Evolutionary conservation across 2,329 filamentous ascomycete species (phyloP).

Genomic region (Aureobasidium melanogenum): DNA sequence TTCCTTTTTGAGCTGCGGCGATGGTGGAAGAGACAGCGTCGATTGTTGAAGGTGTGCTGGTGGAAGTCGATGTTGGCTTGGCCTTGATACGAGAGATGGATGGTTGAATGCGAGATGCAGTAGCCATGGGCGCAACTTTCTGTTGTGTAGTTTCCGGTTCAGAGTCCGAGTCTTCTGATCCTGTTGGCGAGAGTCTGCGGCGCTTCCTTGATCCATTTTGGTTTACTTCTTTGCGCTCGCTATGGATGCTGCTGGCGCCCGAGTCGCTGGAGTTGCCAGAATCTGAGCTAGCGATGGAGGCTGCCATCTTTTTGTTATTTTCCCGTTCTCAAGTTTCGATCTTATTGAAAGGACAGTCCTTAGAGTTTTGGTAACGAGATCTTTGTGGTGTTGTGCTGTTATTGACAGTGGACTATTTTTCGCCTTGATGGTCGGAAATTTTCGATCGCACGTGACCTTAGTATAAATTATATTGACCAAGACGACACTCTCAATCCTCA

Average conservation of each 20-base stretch:
- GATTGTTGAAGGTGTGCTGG: not conserved
- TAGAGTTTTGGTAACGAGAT: not conserved
- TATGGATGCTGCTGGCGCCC: not conserved
- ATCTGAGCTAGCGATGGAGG: not conserved
- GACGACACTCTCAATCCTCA: not conserved
- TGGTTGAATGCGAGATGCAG: slow-evolving; percentile 7
- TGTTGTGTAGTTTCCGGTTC: not conserved
- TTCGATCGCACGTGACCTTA: not conserved
- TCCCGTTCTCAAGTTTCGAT: not conserved
- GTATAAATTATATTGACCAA: not conserved
- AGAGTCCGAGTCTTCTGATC: slow-evolving; percentile 6
- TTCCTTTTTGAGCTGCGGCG: slow-evolving; percentile 20
- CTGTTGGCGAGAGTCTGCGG: slow-evolving; percentile 17
- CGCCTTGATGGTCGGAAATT: slow-evolving; percentile 4
- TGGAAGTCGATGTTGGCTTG: slow-evolving; percentile 10
- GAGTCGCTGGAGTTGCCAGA: slow-evolving; percentile 2
- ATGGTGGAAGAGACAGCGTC: slow-evolving; percentile 16
- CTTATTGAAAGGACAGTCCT: not conserved
- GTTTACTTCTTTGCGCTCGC: not conserved
- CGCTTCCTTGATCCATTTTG: slow-evolving; percentile 18
- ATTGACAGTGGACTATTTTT: not conserved
- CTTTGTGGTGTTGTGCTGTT: not conserved
- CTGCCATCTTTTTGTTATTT: not conserved
- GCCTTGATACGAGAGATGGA: slow-evolving; percentile 19
- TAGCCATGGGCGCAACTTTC: not conserved